Conservation (phyloP, 352 stramenopile genomes). For the Peronospora tabacina region DNA sequence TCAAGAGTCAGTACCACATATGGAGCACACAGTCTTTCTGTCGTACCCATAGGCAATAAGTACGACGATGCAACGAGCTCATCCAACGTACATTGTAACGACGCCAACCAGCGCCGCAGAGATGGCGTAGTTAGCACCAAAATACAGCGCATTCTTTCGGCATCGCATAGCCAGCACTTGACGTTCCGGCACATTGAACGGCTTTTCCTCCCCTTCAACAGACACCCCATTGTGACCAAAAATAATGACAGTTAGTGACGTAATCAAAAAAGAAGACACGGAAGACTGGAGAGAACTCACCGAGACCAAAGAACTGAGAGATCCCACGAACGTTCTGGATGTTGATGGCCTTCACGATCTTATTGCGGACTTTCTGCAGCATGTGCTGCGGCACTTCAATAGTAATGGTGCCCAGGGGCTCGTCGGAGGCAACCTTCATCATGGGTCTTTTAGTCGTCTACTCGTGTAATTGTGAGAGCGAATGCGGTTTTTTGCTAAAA, state of each 20-base stretch:
- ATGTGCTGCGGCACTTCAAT: slow-evolving; percentile 57
- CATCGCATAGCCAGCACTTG: slow-evolving; percentile 53
- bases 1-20: neutral
- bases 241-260: neutral
- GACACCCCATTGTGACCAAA: neutral
- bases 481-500: slow-evolving; percentile 41
- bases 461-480: slow-evolving; percentile 21
- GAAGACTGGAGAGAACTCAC: slow-evolving; percentile 20
- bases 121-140: slow-evolving; percentile 80
- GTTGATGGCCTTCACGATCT: slow-evolving; percentile 57
- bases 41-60: neutral
- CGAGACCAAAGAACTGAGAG: slow-evolving; percentile 73
- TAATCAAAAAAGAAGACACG: neutral
- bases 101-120: slow-evolving; percentile 66
- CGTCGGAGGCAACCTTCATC: slow-evolving; percentile 50
- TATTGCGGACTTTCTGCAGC: slow-evolving; percentile 57
- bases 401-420: slow-evolving; percentile 53
- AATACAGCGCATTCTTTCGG: slow-evolving; percentile 79
- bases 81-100: slow-evolving; percentile 65
- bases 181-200: slow-evolving; percentile 69
- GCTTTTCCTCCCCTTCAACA: slow-evolving; percentile 64
- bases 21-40: neutral
- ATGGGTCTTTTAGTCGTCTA: too few species aligned
- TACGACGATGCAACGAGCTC: neutral
- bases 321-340: slow-evolving; percentile 75